Base-by-base conservation (phyloP, 768 basidiomycete species). In the Kwoniella bestiolae region DNA sequence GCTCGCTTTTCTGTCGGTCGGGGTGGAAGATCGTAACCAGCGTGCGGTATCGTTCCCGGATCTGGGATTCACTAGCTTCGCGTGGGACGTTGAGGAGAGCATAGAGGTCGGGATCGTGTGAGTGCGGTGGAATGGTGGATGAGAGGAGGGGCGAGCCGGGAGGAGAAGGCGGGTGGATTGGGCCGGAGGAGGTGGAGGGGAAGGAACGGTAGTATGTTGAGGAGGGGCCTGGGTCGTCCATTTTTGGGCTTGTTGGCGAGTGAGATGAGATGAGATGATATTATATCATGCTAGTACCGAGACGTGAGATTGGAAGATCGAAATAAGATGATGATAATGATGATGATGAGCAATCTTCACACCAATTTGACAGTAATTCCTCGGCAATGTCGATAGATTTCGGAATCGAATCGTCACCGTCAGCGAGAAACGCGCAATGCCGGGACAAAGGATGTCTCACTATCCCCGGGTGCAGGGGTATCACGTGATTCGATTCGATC, bases 21-120 rank as follows among this genome's bases (percentile, higher is more conserved):
- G 92, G 92, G 71, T 95, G 92, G 68, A 90, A 91, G 21, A 89
- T 82, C 29, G 92, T 84, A 3, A 91, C 92, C 28, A 93, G 80
- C 5, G 86, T 77, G 45, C 86, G 84, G 78, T 92, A 90, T 35
- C 88, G 84, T 61, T 91, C 90, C 53, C 90, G 85, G 65, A 93
- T 88, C 73, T 92, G 90, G 52, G 83, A 82, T 63, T 86, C 84
- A 1, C 87, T 86, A 0, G 90, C 90, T 4, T 85, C 84, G 55
- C 80, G 84, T 16, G 87, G 84, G 52, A 93, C 79, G 75, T 92
- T 92, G 47, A 92, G 85, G 35, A 91, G 85, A 86, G 76, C 83
- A 89, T 80, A 80, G 1, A 78, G 60, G n/a, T 65, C 63, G 3
- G 47, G 44, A 16, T 65, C 53, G 38, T 29, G 56, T 1, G 64